Percentiles rank a stretch among this genome's conserved stretches.
Evolutionary conservation across 768 basidiomycete species (phyloP).

Genomic region (Macrolepiota fuliginosa): DNA sequence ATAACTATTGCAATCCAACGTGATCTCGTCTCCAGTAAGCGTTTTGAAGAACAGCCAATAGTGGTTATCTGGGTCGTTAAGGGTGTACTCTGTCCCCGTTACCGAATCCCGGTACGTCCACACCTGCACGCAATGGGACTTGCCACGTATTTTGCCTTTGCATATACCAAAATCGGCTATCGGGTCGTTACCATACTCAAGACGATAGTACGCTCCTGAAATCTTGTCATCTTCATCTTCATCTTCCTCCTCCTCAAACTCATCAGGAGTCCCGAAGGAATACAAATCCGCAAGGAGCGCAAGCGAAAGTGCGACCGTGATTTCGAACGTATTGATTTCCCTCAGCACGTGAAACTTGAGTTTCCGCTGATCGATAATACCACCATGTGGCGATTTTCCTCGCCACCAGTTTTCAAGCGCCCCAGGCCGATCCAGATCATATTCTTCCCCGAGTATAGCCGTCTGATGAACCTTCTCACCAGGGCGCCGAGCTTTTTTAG

Average conservation of each 20-base stretch:
- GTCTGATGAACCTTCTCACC: neutral
- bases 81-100: conserved; percentile 33
- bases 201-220: conserved; percentile 24
- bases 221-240: neutral
- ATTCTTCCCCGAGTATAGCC: neutral
- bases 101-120: conserved; percentile 12
- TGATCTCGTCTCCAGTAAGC: conserved; percentile 35
- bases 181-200: conserved; percentile 33
- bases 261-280: conserved; percentile 22
- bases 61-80: conserved; percentile 41
- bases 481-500: neutral
- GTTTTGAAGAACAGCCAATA: conserved; percentile 51
- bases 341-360: conserved; percentile 26
- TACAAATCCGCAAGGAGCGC: conserved; percentile 37
- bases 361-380: conserved; percentile 15
- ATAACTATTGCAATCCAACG: conserved; percentile 39
- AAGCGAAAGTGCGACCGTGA: conserved; percentile 28
- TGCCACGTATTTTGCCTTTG: conserved; percentile 30
- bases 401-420: neutral
- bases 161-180: conserved; percentile 45
- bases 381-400: neutral
- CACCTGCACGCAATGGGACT: neutral
- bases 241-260: too few species aligned
- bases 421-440: neutral
- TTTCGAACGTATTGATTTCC: conserved; percentile 33